phyloP scores from a whole-genome alignment of 495 filamentous ascomycete genomes.

The Amorphotheca resinae region DNA sequence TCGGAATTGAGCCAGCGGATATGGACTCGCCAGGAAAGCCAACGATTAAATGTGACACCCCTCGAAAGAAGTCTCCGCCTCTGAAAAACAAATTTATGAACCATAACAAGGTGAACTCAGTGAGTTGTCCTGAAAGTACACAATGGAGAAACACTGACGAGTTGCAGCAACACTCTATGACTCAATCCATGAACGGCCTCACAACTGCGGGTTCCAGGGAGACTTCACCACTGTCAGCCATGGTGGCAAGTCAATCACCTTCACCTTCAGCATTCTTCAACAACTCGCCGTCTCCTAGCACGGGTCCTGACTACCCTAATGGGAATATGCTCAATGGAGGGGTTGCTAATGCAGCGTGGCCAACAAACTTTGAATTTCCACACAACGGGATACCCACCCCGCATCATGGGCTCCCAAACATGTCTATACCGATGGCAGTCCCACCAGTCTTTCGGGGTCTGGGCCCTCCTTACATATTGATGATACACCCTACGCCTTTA shows the following conservation, averaged over 20 bases:
- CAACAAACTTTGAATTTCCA: constrained; percentile 3
- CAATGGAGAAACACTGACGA: constrained; percentile 1
- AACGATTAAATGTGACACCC: constrained; percentile 17
- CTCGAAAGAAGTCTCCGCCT: constrained; percentile 10
- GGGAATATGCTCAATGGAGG: constrained; percentile 17
- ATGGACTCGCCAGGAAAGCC: constrained; percentile 23
- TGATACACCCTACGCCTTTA: constrained; percentile 50
- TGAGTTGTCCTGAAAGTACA: constrained; percentile 2
- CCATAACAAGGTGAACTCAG: constrained; percentile 24
- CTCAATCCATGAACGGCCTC: constrained; percentile 26
- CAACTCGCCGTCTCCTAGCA: constrained; percentile 40
- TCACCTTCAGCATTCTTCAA: constrained; percentile 35
- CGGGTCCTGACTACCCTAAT: constrained; percentile 30
- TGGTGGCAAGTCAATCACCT: constrained; percentile 32
- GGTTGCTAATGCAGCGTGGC: constrained; percentile 15
- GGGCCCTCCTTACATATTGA: constrained; percentile 26
- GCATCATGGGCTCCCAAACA: neutral
- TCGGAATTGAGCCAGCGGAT: constrained; percentile 24
- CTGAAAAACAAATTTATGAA: constrained; percentile 17
- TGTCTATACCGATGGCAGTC: constrained; percentile 7
- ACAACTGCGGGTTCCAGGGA: constrained; percentile 32
- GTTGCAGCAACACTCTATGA: constrained; percentile 26
- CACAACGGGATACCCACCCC: constrained; percentile 7
- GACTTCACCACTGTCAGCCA: constrained; percentile 34
- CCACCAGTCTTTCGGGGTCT: constrained; percentile 5